Conservation (phyloP, 1,139 yeast genomes). For the Scheffersomyces quercinus region DNA sequence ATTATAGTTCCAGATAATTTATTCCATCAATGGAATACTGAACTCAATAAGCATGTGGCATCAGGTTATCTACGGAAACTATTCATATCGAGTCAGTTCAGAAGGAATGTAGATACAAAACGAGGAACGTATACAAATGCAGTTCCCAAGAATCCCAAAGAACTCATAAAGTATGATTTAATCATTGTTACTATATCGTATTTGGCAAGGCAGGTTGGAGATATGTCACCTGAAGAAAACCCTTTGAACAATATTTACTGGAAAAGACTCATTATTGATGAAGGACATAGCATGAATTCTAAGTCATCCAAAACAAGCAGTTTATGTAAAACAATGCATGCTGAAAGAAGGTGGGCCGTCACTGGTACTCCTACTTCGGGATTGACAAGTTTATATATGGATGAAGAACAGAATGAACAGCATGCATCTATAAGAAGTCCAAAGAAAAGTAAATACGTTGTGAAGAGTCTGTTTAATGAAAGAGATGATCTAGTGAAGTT, state of each 20-base stretch:
- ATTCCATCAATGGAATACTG: slow-evolving; percentile 65
- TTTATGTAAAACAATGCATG: slow-evolving; percentile 47
- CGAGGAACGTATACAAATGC: slow-evolving; percentile 18
- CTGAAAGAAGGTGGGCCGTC: slow-evolving; percentile 71
- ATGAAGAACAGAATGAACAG: slow-evolving; percentile 36
- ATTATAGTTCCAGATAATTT: slow-evolving; percentile 67
- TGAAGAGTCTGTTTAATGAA: slow-evolving; percentile 36
- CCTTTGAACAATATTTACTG: slow-evolving; percentile 51
- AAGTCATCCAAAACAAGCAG: slow-evolving; percentile 50
- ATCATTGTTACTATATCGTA: slow-evolving; percentile 52
- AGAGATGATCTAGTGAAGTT: slow-evolving; percentile 53
- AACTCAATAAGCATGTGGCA: slow-evolving; percentile 55
- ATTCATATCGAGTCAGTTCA: slow-evolving; percentile 36
- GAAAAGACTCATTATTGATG: slow-evolving; percentile 73
- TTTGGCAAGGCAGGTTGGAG: slow-evolving; percentile 40
- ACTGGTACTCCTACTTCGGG: slow-evolving; percentile 79
- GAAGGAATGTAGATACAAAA: slow-evolving; percentile 15
- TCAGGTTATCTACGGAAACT: slow-evolving; percentile 34
- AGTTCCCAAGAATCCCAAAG: slow-evolving; percentile 29
- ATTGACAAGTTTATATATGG: slow-evolving; percentile 57
- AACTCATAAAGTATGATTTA: slow-evolving; percentile 48
- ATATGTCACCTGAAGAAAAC: slow-evolving; percentile 21
- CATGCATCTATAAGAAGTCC: background rate
- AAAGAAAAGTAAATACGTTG: slow-evolving; percentile 35
- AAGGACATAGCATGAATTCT: slow-evolving; percentile 65